These are phyloP conservation scores for Phytophthora litchii DNA, from an alignment of 352 stramenopile species.

Conservation along the genomic window DNA sequence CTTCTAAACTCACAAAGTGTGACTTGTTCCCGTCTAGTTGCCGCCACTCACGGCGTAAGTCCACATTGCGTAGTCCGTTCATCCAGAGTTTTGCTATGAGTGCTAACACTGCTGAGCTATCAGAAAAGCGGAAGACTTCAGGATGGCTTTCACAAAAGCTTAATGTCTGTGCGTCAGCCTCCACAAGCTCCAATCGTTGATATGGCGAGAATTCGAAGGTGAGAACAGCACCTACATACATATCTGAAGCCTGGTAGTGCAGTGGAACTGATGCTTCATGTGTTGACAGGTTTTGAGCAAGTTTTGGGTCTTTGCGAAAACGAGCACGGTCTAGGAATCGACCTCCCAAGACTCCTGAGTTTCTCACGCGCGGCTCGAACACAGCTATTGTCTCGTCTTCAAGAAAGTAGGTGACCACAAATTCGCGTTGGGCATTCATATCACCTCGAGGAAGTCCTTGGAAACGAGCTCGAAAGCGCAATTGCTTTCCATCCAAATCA, in stretches of 20 bases:
- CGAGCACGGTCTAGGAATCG: constrained; percentile 79
- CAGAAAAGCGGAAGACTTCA: constrained; percentile 69
- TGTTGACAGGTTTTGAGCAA: not conserved
- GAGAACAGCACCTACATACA: constrained; percentile 75
- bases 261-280: constrained; percentile 12
- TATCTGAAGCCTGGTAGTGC: constrained; percentile 58
- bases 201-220: constrained; percentile 73
- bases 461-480: constrained; percentile 78
- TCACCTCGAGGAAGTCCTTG: constrained; percentile 40
- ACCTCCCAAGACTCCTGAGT: constrained; percentile 68
- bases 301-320: constrained; percentile 55
- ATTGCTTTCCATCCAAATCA: constrained; percentile 63
- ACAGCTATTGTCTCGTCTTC: constrained; percentile 81
- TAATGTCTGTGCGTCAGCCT: constrained; percentile 77
- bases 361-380: constrained; percentile 71
- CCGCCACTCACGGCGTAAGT: constrained; percentile 52
- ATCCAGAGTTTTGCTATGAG: constrained; percentile 29
- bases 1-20: constrained; percentile 25
- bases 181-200: constrained; percentile 72
- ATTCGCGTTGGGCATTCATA: constrained; percentile 57
- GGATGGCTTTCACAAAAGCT: constrained; percentile 78
- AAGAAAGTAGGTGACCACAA: constrained; percentile 83
- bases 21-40: constrained; percentile 23
- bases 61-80: constrained; percentile 10
- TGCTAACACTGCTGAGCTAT: constrained; percentile 45